phyloP scores from a whole-genome alignment of 495 filamentous ascomycete genomes.

The Aspergillus panamensis region DNA sequence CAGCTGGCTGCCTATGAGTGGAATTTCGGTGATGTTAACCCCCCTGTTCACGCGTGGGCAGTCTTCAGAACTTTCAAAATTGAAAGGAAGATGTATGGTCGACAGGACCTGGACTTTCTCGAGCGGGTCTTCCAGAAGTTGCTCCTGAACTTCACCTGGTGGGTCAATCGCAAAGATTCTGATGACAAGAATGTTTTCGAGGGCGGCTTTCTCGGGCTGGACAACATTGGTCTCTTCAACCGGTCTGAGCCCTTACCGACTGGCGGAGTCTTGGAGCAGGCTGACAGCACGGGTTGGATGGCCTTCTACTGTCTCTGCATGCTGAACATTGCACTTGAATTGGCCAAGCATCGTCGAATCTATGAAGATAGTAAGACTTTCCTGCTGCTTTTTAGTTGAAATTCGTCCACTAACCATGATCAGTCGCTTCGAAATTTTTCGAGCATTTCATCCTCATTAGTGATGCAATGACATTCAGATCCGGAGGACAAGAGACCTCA shows the following conservation, averaged over 20 bases:
- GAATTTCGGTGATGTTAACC: slow-evolving; percentile 98
- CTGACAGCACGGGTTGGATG: slow-evolving; percentile 98
- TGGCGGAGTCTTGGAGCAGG: slow-evolving; percentile 88
- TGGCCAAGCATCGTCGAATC: slow-evolving; percentile 91
- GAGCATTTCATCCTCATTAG: slow-evolving; percentile 97
- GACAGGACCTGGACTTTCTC: slow-evolving; percentile 90
- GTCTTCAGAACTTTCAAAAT: slow-evolving; percentile 96
- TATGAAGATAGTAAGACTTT: slow-evolving; percentile 74
- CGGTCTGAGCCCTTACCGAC: slow-evolving; percentile 95
- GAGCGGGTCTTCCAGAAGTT: slow-evolving; percentile 96
- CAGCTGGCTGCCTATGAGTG: slow-evolving; percentile 92
- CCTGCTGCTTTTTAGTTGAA: background rate
- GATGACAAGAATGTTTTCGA: slow-evolving; percentile 97
- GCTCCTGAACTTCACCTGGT: slow-evolving; percentile 96
- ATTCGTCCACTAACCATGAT: slow-evolving; percentile 12
- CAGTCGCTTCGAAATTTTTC: slow-evolving; percentile 93
- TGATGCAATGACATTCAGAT: slow-evolving; percentile 92
- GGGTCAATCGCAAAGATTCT: slow-evolving; percentile 92
- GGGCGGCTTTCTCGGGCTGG: slow-evolving; percentile 91
- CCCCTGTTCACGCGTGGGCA: slow-evolving; percentile 94
- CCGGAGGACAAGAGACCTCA: slow-evolving; percentile 73
- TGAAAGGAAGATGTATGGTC: slow-evolving; percentile 93
- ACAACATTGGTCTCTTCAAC: slow-evolving; percentile 97
- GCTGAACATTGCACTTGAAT: slow-evolving; percentile 92
- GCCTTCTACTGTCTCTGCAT: slow-evolving; percentile 92